Base-by-base conservation (phyloP, 1,139 yeast species). In the Magnusiomyces fungicola region DNA sequence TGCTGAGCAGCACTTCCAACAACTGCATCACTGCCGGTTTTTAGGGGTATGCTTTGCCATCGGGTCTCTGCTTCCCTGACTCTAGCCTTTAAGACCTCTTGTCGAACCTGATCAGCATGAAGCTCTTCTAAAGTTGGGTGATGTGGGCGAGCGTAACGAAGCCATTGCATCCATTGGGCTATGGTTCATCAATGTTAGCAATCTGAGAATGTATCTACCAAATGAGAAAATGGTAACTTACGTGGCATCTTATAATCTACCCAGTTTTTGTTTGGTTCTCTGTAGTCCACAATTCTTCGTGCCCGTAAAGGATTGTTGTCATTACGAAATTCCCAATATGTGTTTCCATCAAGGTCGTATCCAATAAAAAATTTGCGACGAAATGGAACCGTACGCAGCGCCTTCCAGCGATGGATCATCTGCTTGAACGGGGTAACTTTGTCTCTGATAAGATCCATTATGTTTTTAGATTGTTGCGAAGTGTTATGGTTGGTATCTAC, bases 81-180 rank as follows among this genome's bases (percentile, higher is more conserved):
- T 58, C 82, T 68, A 1, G 74, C 61, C 61, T 79, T 77, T 56
- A 86, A 70, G 22, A 70, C 69, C 45, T 71, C 70, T 51, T 80
- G 80, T 44, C 95, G 71, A 21, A 69, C 58, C 58, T 78, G 73
- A 56, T 86, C 95, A 2, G 68, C 69, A 3, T 75, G 55, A 43
- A 86, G 71, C 55, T 85, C 95, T 43, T 75, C 72, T 33, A 86
- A 60, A 0, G 80, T 71, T 0, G 95, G 95, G 2, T 81, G 73
- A 1, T 67, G 61, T 1, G 71, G 66, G 47, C 95, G 71, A 1
- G 87, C 80, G 57, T 79, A 71, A 47, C 94, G 66, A 23, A 87
- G 70, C 95, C 95, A 86, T 61, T 83, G 90, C 40, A 78, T 69
- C 95, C 95, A 86, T 60, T 81, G 90, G 1, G 92, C 81, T 16